Base-by-base conservation (phyloP, 2,329 filamentous ascomycete genomes). In the Cadophora luteo-olivacea region DNA sequence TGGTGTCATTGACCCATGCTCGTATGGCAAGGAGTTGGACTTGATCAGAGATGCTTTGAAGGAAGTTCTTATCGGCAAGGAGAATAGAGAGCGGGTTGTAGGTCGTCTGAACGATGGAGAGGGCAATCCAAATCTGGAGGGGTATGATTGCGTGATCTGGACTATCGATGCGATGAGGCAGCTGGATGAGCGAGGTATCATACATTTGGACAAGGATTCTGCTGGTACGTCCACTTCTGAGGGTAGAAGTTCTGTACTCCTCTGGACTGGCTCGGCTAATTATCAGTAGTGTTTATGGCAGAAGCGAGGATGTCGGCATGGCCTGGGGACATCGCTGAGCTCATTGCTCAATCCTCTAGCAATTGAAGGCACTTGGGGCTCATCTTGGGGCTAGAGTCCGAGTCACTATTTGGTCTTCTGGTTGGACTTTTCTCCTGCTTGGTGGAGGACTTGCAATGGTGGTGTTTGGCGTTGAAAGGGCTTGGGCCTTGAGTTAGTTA, bases 71-170 rank as follows among this genome's bases (percentile, higher is more conserved):
- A 60, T 75, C 12, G 73, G 72, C 0, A 68, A 62, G 14, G 68
- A 67, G 16, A 68, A 65, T 14, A 49, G 73, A 4, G 67, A 70
- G 49, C 8, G 14, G 1, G 49, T 32, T 9, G 61, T 69, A 19
- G 70, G 69, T 0, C 32, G 51, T 12, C 51, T 68, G 14, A 51
- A 36, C 25, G 29, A 52, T 24, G 68, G 68, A 22, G 68, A 70
- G 22, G 73, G 73, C 11, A 75, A 75, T 38, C 57, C 54, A 3
- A 65, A 33, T 1, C 45, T 75, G 25, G 72, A 70, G 14, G 73
- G 71, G 6, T 75, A 74, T 48, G 70, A 74, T 52, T 75, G 73
- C 64, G 67, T 75, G 4, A 67, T 75, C 6, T 75, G 73, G 73
- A 72, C 69, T 1, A 54, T 62, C 1, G 73, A 75, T 64, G 72